A percentile compares a stretch with the other conserved stretches of the same genome.
phyloP scores from a whole-genome alignment of 2,329 filamentous ascomycete species.

The Fonsecaea pedrosoi region DNA sequence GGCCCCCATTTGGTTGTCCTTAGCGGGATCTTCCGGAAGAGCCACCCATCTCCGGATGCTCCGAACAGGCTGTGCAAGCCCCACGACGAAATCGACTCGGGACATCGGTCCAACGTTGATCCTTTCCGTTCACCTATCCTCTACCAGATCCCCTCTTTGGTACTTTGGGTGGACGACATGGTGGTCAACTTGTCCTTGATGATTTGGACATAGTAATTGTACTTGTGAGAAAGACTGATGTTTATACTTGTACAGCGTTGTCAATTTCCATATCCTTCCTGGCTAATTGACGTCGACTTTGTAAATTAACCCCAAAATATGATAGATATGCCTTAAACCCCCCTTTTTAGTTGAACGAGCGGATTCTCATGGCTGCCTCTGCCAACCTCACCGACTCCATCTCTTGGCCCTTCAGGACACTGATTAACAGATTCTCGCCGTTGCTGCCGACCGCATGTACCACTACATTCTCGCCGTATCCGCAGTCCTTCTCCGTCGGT shows the following conservation, averaged over 20 bases:
- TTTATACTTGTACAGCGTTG: constrained; percentile 1
- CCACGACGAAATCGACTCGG: background rate
- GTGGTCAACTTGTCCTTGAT: background rate
- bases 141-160: background rate
- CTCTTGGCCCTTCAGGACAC: constrained; percentile 42
- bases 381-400: constrained; percentile 41
- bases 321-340: too few species aligned
- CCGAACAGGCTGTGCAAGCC: background rate
- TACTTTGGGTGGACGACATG: background rate
- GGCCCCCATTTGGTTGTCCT: background rate
- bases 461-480: constrained; percentile 45
- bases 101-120: background rate
- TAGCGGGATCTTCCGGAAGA: constrained; percentile 1
- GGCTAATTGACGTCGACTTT: background rate
- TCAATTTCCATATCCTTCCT: background rate
- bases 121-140: background rate
- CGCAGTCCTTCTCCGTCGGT: constrained; percentile 41
- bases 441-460: constrained; percentile 42
- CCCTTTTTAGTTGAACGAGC: constrained; percentile 22
- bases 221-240: background rate
- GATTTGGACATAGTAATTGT: background rate
- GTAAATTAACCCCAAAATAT: background rate
- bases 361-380: constrained; percentile 33
- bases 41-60: background rate
- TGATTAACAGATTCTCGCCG: constrained; percentile 43